These are phyloP conservation scores for Ustilago vetiveriae DNA, from an alignment of 1,284 basidiomycete species.

Conservation along the genomic window DNA sequence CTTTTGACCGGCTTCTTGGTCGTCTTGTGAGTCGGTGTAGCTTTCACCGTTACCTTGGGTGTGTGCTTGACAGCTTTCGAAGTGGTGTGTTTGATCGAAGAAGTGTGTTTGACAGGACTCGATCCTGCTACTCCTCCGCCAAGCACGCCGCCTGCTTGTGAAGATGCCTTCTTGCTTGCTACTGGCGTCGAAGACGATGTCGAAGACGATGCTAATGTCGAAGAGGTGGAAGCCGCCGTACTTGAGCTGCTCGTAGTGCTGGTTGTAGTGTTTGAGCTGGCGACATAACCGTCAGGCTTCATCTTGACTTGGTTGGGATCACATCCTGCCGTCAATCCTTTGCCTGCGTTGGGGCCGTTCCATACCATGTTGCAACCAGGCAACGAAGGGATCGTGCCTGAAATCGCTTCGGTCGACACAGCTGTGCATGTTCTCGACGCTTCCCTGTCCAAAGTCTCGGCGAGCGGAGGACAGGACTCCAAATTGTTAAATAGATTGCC, in stretches of 20 bases:
- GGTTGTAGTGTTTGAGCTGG: background rate
- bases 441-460: constrained; percentile 21
- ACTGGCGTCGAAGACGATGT: background rate
- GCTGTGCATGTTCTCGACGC: constrained; percentile 9
- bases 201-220: background rate
- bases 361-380: constrained; percentile 50
- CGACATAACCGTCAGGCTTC: constrained; percentile 13
- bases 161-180: background rate
- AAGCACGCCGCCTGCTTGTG: background rate
- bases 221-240: constrained; percentile 4
- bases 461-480: constrained; percentile 68
- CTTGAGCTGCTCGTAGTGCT: background rate
- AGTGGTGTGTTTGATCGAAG: background rate
- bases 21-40: background rate
- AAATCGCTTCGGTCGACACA: constrained; percentile 8
- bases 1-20: background rate
- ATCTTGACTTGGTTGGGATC: constrained; percentile 37
- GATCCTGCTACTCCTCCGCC: too few species aligned
- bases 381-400: constrained; percentile 15
- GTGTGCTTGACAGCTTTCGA: background rate
- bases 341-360: constrained; percentile 46
- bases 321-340: constrained; percentile 31
- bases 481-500: constrained; percentile 68
- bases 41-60: background rate
- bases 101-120: too few species aligned